phyloP scores from a whole-genome alignment of 179 eudicot genomes.

The Sideroxylon spinosum region DNA sequence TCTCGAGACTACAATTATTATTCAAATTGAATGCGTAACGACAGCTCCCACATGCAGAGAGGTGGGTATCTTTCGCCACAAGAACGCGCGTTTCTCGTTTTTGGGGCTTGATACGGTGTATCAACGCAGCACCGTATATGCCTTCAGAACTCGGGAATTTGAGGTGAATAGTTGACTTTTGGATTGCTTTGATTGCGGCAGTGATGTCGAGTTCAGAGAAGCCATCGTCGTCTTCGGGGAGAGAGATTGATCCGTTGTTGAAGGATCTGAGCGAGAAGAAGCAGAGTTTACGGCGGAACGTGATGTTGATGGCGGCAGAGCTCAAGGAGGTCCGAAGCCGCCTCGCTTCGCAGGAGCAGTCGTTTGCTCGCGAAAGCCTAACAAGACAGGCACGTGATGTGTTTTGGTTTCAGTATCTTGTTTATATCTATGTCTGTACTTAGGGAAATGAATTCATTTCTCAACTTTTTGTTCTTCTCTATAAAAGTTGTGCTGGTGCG shows the following conservation, averaged over 20 bases:
- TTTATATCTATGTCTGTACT: background rate
- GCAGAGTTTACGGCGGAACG: conserved; percentile 71
- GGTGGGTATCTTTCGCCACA: conserved; percentile 6
- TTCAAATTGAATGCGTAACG: background rate
- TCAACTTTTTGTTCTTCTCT: conserved; percentile 14
- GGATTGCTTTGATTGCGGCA: background rate
- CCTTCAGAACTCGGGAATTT: background rate
- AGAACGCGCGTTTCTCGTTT: background rate
- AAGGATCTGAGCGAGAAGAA: conserved; percentile 85
- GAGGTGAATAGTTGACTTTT: background rate
- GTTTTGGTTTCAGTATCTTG: background rate
- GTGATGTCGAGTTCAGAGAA: conserved; percentile 37
- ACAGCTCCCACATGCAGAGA: conserved; percentile 14
- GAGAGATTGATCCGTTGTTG: conserved; percentile 71
- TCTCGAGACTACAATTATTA: background rate
- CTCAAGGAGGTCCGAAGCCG: conserved; percentile 75
- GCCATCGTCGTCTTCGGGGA: conserved; percentile 25
- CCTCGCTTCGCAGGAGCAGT: conserved; percentile 59
- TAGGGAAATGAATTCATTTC: conserved; percentile 14
- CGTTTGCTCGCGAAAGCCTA: conserved; percentile 58
- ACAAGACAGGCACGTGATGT: conserved; percentile 58
- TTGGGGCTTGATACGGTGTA: conserved; percentile 10
- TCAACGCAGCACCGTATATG: background rate
- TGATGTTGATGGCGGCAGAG: conserved; percentile 82
- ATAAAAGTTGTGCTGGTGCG: background rate